Conservation (phyloP, 148 eudicot species). For the Fagopyrum esculentum region DNA sequence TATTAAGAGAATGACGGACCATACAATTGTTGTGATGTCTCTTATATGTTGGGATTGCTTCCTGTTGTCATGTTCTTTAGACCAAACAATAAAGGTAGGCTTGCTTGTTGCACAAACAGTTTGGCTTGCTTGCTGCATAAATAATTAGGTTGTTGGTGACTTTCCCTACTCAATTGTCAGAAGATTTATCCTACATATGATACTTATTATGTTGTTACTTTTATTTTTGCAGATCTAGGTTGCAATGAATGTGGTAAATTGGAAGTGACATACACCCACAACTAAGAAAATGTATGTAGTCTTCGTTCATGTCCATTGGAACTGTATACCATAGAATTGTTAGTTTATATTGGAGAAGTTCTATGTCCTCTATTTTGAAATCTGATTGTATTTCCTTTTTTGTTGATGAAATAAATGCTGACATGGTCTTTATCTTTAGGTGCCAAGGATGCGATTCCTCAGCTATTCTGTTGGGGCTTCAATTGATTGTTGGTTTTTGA, state of each 20-base stretch:
- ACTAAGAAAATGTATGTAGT: conserved; percentile 63
- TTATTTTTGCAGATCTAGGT: conserved; percentile 65
- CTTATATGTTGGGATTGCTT: conserved; percentile 97
- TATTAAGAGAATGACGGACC: conserved; percentile 70
- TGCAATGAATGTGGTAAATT: conserved; percentile 76
- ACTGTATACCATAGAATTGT: background rate
- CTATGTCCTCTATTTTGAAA: background rate
- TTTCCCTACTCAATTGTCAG: background rate
- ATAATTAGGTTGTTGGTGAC: too few species aligned
- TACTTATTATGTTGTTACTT: background rate
- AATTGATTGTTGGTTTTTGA: background rate
- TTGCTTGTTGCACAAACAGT: background rate
- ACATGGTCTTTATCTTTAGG: background rate
- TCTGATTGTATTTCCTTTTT: background rate
- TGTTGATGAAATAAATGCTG: background rate
- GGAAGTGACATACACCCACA: conserved; percentile 89
- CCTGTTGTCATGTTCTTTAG: conserved; percentile 80
- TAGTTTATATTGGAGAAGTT: background rate
- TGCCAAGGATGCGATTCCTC: background rate
- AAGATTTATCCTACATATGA: background rate
- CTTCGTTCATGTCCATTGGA: conserved; percentile 3
- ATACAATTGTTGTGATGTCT: conserved; percentile 84
- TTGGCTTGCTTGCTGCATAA: too few species aligned
- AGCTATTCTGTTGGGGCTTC: background rate
- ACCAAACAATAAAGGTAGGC: conserved; percentile 76